Conservation (phyloP, 1,284 basidiomycete genomes). For the Golubevia sp. region DNA sequence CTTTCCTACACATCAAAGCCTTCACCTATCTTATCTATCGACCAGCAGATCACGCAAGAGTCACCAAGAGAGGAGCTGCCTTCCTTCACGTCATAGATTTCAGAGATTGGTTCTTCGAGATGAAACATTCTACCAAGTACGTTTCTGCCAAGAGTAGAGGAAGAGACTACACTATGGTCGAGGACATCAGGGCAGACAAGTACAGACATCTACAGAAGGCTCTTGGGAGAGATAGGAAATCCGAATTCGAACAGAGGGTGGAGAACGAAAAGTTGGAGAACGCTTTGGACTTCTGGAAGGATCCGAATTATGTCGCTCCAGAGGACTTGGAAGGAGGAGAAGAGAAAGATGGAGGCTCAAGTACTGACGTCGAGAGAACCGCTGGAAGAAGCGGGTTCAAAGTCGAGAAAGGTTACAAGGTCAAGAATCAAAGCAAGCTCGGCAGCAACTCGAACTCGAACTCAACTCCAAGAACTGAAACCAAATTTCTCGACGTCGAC, state of each 20-base stretch:
- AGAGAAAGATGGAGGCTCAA: constrained; percentile 2
- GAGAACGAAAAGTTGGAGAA: constrained; percentile 15
- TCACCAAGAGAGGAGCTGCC: constrained; percentile 21
- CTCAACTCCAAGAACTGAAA: neutral
- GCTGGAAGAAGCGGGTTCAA: neutral
- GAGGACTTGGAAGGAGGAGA: neutral
- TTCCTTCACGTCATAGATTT: constrained; percentile 38
- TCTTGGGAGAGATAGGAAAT: constrained; percentile 22
- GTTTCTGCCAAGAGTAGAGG: constrained; percentile 29
- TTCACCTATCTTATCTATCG: constrained; percentile 75
- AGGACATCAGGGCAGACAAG: constrained; percentile 35
- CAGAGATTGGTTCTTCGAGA: constrained; percentile 43
- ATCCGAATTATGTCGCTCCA: neutral
- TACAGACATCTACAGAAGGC: constrained; percentile 34
- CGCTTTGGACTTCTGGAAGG: constrained; percentile 29
- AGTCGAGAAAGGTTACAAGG: neutral
- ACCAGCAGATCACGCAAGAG: constrained; percentile 25
- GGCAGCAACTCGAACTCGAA: neutral
- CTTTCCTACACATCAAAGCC: constrained; percentile 74
- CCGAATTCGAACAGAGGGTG: constrained; percentile 18
- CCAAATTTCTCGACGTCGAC: neutral
- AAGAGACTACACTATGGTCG: constrained; percentile 24
- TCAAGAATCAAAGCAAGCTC: neutral
- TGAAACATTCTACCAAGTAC: constrained; percentile 33
- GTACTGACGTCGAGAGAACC: neutral